Evolutionary conservation across 2,329 filamentous ascomycete species (phyloP).

Genomic region (Rugonectria rugulosa): DNA sequence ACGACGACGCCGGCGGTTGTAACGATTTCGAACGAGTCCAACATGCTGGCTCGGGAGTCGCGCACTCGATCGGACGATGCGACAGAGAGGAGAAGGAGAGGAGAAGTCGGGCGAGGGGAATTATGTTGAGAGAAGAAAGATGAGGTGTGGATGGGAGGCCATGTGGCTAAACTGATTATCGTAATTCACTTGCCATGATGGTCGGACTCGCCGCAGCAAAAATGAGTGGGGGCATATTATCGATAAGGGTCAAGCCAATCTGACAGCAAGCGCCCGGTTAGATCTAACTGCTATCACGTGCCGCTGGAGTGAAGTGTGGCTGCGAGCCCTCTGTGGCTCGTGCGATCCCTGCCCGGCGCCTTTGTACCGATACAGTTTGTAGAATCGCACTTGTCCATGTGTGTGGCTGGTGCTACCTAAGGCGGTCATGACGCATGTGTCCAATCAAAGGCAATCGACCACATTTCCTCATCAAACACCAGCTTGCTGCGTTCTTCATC

Average conservation of each 20-base stretch:
- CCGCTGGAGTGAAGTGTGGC: not conserved
- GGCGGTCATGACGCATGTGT: constrained; percentile 29
- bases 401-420: constrained; percentile 26
- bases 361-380: not conserved
- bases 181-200: constrained; percentile 14
- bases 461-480: constrained; percentile 45
- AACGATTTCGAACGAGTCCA: constrained; percentile 96
- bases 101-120: constrained; percentile 15
- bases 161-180: constrained; percentile 36
- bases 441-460: constrained; percentile 43
- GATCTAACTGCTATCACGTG: constrained; percentile 31
- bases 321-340: constrained; percentile 8
- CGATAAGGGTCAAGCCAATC: constrained; percentile 23
- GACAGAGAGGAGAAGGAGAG: constrained; percentile 10
- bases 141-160: constrained; percentile 28
- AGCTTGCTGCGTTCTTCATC: constrained; percentile 31
- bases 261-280: not conserved
- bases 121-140: constrained; percentile 22
- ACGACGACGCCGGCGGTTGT: constrained; percentile 96
- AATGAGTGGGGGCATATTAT: constrained; percentile 21
- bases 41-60: constrained; percentile 62
- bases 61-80: constrained; percentile 14
- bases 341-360: not conserved
- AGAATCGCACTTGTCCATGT: not conserved
- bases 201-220: constrained; percentile 33